Percentiles rank a stretch among this genome's conserved stretches.
Evolutionary conservation across 23 red algal genomes (phyloP).

Genomic region (Pyropia haitanensis): DNA sequence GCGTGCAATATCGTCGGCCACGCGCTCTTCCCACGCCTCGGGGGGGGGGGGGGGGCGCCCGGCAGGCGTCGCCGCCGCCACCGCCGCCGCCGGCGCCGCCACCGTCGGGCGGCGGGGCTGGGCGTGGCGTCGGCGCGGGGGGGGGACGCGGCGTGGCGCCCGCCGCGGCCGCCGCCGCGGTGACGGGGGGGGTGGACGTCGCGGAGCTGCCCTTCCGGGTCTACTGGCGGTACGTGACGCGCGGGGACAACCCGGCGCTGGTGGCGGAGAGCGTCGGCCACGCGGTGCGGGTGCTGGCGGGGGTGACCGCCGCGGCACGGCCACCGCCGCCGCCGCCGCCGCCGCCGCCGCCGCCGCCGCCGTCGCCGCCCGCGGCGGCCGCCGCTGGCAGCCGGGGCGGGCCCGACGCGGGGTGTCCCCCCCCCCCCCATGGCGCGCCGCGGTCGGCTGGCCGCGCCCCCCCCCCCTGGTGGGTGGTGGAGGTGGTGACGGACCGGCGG

Average conservation of each 20-base stretch:
- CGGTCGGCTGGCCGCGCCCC: conserved; percentile 1
- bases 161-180: neutral
- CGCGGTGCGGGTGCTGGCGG: conserved; percentile 20
- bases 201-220: conserved; percentile 23
- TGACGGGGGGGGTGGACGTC: neutral
- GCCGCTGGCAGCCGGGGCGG: too few species aligned
- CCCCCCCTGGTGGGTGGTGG: conserved; percentile 24
- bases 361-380: too few species aligned
- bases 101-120: neutral
- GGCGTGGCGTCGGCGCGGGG: neutral
- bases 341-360: too few species aligned
- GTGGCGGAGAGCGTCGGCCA: conserved; percentile 19
- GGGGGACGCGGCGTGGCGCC: neutral
- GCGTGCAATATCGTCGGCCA: conserved; percentile 38
- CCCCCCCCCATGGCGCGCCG: too few species aligned
- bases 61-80: conserved; percentile 9
- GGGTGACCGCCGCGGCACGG: neutral
- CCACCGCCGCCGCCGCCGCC: too few species aligned
- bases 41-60: conserved; percentile 18
- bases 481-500: conserved; percentile 51
- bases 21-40: conserved; percentile 20
- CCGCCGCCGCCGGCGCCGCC: neutral
- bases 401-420: too few species aligned
- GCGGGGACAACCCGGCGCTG: conserved; percentile 31
- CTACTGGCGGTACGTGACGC: conserved; percentile 53